Percentiles rank a stretch among this genome's conserved stretches.
These are phyloP conservation scores for Zarea fungicola DNA, from an alignment of 2,329 filamentous ascomycete genomes.

Conservation along the genomic window DNA sequence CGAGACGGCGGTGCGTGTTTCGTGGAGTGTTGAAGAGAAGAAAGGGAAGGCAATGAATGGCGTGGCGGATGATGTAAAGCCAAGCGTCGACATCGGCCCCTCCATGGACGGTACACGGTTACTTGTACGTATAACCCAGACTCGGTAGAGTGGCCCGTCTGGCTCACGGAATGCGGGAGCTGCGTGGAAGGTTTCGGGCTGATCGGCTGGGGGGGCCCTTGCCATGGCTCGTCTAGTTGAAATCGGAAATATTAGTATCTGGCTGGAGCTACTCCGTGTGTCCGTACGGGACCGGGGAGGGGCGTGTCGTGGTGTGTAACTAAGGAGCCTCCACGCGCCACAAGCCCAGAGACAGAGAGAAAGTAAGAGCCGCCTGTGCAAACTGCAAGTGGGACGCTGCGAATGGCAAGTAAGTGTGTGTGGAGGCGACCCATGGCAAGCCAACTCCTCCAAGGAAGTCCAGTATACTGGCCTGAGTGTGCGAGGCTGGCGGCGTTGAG, in stretches of 20 bases:
- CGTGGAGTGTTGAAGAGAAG: not conserved
- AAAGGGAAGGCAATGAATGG: not conserved
- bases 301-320: constrained; percentile 2
- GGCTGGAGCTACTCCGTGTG: not conserved
- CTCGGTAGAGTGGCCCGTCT: constrained; percentile 12
- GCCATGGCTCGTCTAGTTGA: constrained; percentile 10
- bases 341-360: not conserved
- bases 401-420: not conserved
- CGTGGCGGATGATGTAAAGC: constrained; percentile 8
- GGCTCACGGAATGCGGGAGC: constrained; percentile 12
- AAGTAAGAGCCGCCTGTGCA: not conserved
- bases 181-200: constrained; percentile 14
- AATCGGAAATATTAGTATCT: constrained; percentile 15
- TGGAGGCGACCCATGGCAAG: constrained; percentile 6
- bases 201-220: constrained; percentile 14
- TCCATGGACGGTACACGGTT: no score
- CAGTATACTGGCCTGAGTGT: not conserved
- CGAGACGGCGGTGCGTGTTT: not conserved
- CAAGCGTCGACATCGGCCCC: constrained; percentile 9
- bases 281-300: constrained; percentile 2
- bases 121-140: constrained; percentile 8
- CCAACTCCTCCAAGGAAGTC: not conserved
- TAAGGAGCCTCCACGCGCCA: not conserved
- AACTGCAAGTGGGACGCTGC: not conserved
- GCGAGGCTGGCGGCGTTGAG: constrained; percentile 8